A percentile compares a stretch with the other conserved stretches of the same genome.
Conservation (phyloP, 2,329 filamentous ascomycete genomes). For the Penicillium oxalicum region DNA sequence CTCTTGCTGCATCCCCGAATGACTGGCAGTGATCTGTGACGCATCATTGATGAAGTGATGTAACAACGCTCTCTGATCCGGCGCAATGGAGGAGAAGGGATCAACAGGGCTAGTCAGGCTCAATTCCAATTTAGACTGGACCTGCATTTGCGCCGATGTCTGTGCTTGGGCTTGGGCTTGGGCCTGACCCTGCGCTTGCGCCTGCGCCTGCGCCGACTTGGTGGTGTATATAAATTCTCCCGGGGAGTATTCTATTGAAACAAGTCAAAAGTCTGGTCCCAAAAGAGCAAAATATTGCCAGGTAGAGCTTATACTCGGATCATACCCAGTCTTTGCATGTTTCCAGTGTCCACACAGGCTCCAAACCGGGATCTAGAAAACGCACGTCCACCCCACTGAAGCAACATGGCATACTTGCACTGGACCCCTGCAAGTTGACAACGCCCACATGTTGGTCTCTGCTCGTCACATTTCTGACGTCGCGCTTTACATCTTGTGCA, state of each 20-base stretch:
- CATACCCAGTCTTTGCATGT: constrained; percentile 35
- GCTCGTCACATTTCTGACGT: constrained; percentile 43
- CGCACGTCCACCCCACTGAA: constrained; percentile 40
- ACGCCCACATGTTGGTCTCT: constrained; percentile 36
- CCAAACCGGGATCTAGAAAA: constrained; percentile 38
- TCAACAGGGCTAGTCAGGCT: constrained; percentile 28
- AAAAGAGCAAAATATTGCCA: too few species aligned
- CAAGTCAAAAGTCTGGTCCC: neutral
- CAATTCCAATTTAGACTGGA: constrained; percentile 16
- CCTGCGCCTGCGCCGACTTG: constrained; percentile 15
- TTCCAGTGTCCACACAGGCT: constrained; percentile 29
- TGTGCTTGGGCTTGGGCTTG: constrained; percentile 6
- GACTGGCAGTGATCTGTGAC: constrained; percentile 38
- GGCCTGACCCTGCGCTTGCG: constrained; percentile 7
- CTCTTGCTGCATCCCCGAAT: constrained; percentile 37
- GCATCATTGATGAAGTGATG: constrained; percentile 40
- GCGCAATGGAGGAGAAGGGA: constrained; percentile 33
- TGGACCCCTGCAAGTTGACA: constrained; percentile 34
- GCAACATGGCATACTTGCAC: constrained; percentile 39
- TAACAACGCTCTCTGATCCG: constrained; percentile 33
- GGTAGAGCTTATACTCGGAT: neutral
- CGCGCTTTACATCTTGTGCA: constrained; percentile 42
- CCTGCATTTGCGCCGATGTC: neutral
- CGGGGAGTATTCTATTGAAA: constrained; percentile 31
- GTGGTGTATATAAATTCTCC: constrained; percentile 38